Conservation (phyloP, 257 asterid species). For the Eustoma russellianum region DNA sequence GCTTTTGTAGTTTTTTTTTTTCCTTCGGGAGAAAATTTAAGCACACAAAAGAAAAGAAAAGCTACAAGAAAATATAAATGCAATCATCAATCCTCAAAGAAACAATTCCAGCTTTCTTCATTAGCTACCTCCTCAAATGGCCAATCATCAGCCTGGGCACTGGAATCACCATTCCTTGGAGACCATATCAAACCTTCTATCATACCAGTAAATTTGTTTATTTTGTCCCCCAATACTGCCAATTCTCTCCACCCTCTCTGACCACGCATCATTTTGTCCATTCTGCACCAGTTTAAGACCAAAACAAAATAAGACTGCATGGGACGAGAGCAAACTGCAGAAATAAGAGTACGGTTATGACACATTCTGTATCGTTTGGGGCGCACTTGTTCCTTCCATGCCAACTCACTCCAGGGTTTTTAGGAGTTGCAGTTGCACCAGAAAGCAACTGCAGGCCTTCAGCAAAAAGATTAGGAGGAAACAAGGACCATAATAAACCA, state of each 20-base stretch:
- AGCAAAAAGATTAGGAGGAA: slow-evolving; percentile 93
- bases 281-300: slow-evolving; percentile 38
- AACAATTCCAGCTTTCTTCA: not conserved
- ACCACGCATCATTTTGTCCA: slow-evolving; percentile 99
- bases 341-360: slow-evolving; percentile 32
- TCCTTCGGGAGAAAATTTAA: slow-evolving; percentile 28
- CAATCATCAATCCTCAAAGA: too few relatives aligned
- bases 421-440: slow-evolving; percentile 77
- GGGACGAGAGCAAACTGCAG: too few relatives aligned
- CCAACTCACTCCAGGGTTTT: slow-evolving; percentile 95
- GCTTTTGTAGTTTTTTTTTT: slow-evolving; percentile 25
- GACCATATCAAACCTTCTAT: slow-evolving; percentile 97
- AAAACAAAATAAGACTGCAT: too few relatives aligned
- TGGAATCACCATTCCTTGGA: slow-evolving; percentile 62
- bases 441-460: slow-evolving; percentile 69
- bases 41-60: too few relatives aligned
- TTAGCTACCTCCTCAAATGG: slow-evolving; percentile 83
- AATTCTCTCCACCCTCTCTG: slow-evolving; percentile 99
- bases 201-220: slow-evolving; percentile 84
- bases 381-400: slow-evolving; percentile 61
- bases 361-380: slow-evolving; percentile 69
- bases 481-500: slow-evolving; percentile 48
- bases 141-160: slow-evolving; percentile 83
- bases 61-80: not conserved
- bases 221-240: slow-evolving; percentile 85